These are phyloP conservation scores for Lactarius akahatsu DNA, from an alignment of 768 basidiomycete genomes.

Conservation along the genomic window DNA sequence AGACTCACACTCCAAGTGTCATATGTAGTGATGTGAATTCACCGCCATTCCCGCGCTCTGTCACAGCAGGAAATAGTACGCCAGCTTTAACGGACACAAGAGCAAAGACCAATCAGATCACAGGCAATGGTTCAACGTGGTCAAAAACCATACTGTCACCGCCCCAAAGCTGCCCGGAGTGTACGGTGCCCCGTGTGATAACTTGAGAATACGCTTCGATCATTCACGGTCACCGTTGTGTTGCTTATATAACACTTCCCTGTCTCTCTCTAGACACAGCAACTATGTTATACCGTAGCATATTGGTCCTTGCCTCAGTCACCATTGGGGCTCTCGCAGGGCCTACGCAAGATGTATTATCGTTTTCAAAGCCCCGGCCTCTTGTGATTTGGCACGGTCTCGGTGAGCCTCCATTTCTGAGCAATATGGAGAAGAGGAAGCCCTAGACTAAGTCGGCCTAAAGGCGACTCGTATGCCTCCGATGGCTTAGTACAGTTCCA, in stretches of 20 bases:
- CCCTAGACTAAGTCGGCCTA: neutral
- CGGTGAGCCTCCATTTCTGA: constrained; percentile 36
- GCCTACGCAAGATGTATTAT: constrained; percentile 20
- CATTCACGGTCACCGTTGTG: too few relatives aligned
- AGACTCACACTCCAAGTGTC: too few relatives aligned
- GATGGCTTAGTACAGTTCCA: constrained; percentile 70
- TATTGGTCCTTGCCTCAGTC: constrained; percentile 7
- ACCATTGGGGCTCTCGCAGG: constrained; percentile 7
- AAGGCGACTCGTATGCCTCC: constrained; percentile 75
- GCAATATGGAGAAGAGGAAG: neutral
- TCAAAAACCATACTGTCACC: too few relatives aligned
- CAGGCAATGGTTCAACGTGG: too few relatives aligned
- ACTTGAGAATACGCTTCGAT: too few relatives aligned
- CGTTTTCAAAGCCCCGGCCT: constrained; percentile 41
- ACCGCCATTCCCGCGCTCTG: too few relatives aligned
- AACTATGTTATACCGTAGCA: neutral
- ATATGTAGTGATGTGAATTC: too few relatives aligned
- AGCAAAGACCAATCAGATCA: too few relatives aligned
- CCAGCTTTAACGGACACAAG: too few relatives aligned
- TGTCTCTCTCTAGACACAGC: neutral
- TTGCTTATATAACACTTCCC: neutral
- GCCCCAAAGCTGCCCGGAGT: too few relatives aligned
- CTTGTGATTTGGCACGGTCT: constrained; percentile 79
- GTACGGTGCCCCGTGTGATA: too few relatives aligned
- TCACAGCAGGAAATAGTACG: too few relatives aligned